Conservation (phyloP, 2,329 filamentous ascomycete species). For the Coniochaeta prunicola region DNA sequence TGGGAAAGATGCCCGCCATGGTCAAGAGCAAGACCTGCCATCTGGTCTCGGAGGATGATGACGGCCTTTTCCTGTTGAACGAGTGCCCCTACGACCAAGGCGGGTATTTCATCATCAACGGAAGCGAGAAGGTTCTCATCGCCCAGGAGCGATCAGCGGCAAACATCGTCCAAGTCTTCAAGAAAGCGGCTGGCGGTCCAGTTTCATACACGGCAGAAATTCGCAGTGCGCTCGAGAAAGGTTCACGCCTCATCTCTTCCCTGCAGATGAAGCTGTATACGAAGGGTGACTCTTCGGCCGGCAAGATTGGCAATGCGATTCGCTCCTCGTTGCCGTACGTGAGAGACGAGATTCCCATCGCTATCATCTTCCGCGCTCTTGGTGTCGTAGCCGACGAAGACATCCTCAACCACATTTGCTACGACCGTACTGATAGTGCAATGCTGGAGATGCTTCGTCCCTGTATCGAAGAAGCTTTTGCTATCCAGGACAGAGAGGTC, state of each 20-base stretch:
- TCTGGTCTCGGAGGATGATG: constrained; percentile 73
- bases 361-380: constrained; percentile 89
- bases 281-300: constrained; percentile 73
- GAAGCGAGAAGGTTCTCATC: constrained; percentile 96
- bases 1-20: constrained; percentile 96
- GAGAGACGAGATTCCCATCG: constrained; percentile 87
- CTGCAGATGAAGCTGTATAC: constrained; percentile 85
- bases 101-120: constrained; percentile 99
- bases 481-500: constrained; percentile 90
- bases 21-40: constrained; percentile 95
- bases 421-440: constrained; percentile 87
- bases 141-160: constrained; percentile 95
- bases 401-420: constrained; percentile 96
- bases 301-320: constrained; percentile 79
- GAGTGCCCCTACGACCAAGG: constrained; percentile 98
- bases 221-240: constrained; percentile 91
- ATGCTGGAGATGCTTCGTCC: constrained; percentile 98
- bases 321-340: constrained; percentile 89
- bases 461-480: constrained; percentile 93
- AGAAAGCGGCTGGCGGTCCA: constrained; percentile 87
- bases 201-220: constrained; percentile 95
- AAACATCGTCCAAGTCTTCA: constrained; percentile 98
- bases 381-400: constrained; percentile 97
- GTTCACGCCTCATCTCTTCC: constrained; percentile 87
- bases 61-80: constrained; percentile 82